Conservation (phyloP, 108 stramenopile genomes). For the Cyclotella atomus region DNA sequence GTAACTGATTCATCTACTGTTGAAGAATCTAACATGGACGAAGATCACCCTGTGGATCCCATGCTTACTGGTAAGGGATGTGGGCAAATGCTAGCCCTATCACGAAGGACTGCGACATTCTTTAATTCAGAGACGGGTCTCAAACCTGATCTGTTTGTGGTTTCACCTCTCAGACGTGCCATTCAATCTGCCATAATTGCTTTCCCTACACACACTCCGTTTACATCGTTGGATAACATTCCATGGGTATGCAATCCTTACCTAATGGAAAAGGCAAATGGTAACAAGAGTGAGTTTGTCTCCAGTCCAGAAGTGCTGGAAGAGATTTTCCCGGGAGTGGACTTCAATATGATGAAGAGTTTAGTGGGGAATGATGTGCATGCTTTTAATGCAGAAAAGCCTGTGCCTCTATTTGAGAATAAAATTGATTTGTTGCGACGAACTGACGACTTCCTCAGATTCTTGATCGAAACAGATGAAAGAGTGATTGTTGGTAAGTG, state of each 20-base stretch:
- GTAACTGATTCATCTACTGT: conserved; percentile 13
- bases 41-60: conserved; percentile 48
- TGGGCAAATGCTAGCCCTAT: conserved; percentile 47
- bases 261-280: conserved; percentile 50
- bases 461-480: conserved; percentile 49
- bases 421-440: conserved; percentile 47
- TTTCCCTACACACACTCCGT: conserved; percentile 34
- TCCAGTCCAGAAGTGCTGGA: conserved; percentile 24
- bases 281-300: conserved; percentile 49
- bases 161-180: conserved; percentile 53
- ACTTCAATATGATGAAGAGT: conserved; percentile 33
- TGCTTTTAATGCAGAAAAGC: conserved; percentile 19
- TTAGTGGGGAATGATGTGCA: conserved; percentile 14
- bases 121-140: conserved; percentile 50
- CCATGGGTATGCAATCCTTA: conserved; percentile 51
- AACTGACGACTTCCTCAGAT: conserved; percentile 45
- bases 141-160: conserved; percentile 47
- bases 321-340: conserved; percentile 38
- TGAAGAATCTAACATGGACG: conserved; percentile 40
- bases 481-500: conserved; percentile 50
- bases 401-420: conserved; percentile 43
- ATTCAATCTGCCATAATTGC: conserved; percentile 48
- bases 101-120: conserved; percentile 47
- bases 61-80: conserved; percentile 52
- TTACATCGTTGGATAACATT: conserved; percentile 26